A percentile compares a stretch with the other conserved stretches of the same genome.
Conservation (phyloP, 2,329 filamentous ascomycete species). For the Trichoderma atroviride region DNA sequence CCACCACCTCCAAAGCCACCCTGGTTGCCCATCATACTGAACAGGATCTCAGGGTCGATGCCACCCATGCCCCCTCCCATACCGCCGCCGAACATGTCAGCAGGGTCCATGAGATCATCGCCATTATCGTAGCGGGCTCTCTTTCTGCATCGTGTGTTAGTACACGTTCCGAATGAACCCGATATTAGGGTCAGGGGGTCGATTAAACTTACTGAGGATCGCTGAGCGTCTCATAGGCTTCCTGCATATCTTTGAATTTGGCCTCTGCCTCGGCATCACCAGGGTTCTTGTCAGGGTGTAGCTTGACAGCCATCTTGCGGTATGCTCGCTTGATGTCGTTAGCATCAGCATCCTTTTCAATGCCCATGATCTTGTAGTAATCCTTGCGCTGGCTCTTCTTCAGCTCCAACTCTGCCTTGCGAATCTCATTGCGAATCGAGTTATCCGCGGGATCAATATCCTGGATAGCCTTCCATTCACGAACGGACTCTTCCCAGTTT, state of each 20-base stretch:
- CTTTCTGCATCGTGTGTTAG: conserved; percentile 63
- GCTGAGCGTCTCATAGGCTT: conserved; percentile 94
- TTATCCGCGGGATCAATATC: conserved; percentile 83
- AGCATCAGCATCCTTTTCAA: conserved; percentile 83
- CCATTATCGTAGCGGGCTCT: conserved; percentile 89
- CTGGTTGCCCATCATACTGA: conserved; percentile 79
- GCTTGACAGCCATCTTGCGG: conserved; percentile 87
- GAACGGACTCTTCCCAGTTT: conserved; percentile 88
- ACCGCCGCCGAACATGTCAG: conserved; percentile 77
- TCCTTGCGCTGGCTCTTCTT: conserved; percentile 98
- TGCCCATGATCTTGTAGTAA: conserved; percentile 95
- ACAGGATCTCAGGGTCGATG: conserved; percentile 77
- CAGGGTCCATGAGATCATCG: conserved; percentile 84
- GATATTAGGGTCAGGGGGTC: neutral
- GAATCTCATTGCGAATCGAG: conserved; percentile 79
- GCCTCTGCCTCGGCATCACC: conserved; percentile 82
- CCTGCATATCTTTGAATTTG: conserved; percentile 96
- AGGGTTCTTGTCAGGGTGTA: conserved; percentile 98
- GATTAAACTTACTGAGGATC: conserved; percentile 78
- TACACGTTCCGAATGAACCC: neutral
- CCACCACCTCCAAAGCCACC: conserved; percentile 59
- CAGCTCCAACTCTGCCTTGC: conserved; percentile 87
- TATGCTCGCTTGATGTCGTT: conserved; percentile 95
- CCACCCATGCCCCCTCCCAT: conserved; percentile 68
- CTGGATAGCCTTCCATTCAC: conserved; percentile 83